Conservation (phyloP, 208 protist species). For the Trypanosoma lewisi region DNA sequence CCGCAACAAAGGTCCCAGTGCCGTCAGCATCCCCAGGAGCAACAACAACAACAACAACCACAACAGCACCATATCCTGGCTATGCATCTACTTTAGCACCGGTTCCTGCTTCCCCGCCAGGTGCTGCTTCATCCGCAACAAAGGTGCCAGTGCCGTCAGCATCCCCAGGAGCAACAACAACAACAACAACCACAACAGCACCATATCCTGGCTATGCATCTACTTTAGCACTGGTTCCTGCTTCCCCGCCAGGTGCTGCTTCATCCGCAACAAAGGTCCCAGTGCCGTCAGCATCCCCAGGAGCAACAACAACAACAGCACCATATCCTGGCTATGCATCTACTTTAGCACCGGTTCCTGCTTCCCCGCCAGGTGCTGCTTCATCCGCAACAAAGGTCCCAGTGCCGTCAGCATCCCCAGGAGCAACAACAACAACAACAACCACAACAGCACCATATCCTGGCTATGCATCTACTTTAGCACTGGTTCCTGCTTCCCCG, state of each 20-base stretch:
- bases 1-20: too few relatives aligned
- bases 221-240: conserved; percentile 29
- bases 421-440: too few relatives aligned
- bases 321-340: too few relatives aligned
- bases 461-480: not conserved
- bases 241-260: conserved; percentile 17
- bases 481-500: conserved; percentile 25
- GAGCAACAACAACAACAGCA: too few relatives aligned
- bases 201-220: not conserved
- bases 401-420: conserved; percentile 8
- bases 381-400: not conserved
- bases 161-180: too few relatives aligned
- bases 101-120: not conserved
- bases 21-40: too few relatives aligned
- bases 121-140: not conserved
- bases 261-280: too few relatives aligned
- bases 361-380: not conserved
- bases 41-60: too few relatives aligned
- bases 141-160: not conserved
- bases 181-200: not conserved
- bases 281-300: too few relatives aligned
- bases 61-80: too few relatives aligned
- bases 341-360: not conserved
- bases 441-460: not conserved
- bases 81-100: not conserved